Percentiles rank a stretch among this genome's conserved stretches.
These are phyloP conservation scores for Stemphylium vesicarium DNA, from an alignment of 2,329 filamentous ascomycete species.

Conservation along the genomic window DNA sequence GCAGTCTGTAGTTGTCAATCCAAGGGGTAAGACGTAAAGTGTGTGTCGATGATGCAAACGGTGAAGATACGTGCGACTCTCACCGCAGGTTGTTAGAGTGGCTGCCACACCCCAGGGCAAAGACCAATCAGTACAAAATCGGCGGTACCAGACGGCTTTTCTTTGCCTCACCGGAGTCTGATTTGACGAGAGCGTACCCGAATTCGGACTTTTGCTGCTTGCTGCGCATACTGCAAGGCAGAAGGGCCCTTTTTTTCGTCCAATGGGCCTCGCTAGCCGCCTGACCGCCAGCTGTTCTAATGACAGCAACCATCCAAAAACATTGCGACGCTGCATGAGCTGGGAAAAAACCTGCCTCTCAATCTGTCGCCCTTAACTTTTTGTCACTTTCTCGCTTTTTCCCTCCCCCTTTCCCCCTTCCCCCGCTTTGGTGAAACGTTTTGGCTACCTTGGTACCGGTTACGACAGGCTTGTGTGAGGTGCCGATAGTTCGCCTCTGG, in stretches of 20 bases:
- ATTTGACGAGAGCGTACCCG: conserved; percentile 24
- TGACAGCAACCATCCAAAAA: conserved; percentile 16
- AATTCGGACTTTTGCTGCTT: conserved; percentile 23
- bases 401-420: background rate
- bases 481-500: conserved; percentile 6
- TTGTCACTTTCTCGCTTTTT: conserved; percentile 12
- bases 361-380: background rate
- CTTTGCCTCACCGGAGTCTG: conserved; percentile 19
- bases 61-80: conserved; percentile 24
- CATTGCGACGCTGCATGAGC: conserved; percentile 23
- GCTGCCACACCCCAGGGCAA: conserved; percentile 23
- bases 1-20: background rate
- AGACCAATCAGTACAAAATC: conserved; percentile 26
- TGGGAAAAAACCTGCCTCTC: background rate
- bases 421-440: conserved; percentile 22
- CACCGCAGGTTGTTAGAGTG: conserved; percentile 35
- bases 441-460: conserved; percentile 7
- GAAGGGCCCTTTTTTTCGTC: conserved; percentile 7
- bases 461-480: conserved; percentile 19
- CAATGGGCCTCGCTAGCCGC: conserved; percentile 11
- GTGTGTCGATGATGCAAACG: conserved; percentile 15
- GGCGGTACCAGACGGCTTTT: conserved; percentile 25
- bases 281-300: conserved; percentile 39
- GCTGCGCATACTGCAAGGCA: conserved; percentile 29
- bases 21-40: background rate